Base-by-base conservation (phyloP, 257 asterid genomes). In the Oldenlandia corymbosa region DNA sequence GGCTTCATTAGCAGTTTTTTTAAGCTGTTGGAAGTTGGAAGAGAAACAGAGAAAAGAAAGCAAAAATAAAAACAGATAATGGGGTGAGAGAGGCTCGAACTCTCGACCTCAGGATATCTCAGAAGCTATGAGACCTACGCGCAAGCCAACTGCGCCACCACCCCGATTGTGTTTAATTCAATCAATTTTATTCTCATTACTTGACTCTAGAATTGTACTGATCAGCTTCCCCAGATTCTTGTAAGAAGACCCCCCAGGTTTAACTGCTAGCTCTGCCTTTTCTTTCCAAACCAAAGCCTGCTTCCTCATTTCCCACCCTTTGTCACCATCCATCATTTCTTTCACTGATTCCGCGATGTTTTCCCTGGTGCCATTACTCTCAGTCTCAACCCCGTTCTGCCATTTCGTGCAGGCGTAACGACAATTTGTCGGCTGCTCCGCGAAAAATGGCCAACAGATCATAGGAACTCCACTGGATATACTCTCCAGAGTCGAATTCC, bases 391-490 rank as follows among this genome's bases (percentile, higher is more conserved):
- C 26, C 84, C 94, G 7, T 65, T 62, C 43, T 32, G 78, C 88
- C 94, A 85, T 10, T 79, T 71, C 10, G 34, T 46, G 68, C 94
- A 79, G 2, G 60, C 75, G 27, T 81, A 85, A 17, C 83, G 47
- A 47, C 88, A 85, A 23, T 83, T 85, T 0, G 84, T 85, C 68
- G 75, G 94, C 68, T 85, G 94, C 60, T 85, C 94, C 0, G 94
- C 85, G 23, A 85, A 85, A 42, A 85, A 83, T 3, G 94, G 94
- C 94, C 94, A 85, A 43, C 88, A 77, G 0, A 85, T 83, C 88
- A 85, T 81, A 5, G 90, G 90, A 27, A 68, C 76, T 17, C 90
- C 90, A 61, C 71, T 85, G 10, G 88, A 73, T 8, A 81, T 30
- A 5, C 90, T 79, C 55, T 85, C 94, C 0, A 81, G 43, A 0